Base-by-base conservation (phyloP, 2,329 filamentous ascomycete species). In the Xylaria sp. region DNA sequence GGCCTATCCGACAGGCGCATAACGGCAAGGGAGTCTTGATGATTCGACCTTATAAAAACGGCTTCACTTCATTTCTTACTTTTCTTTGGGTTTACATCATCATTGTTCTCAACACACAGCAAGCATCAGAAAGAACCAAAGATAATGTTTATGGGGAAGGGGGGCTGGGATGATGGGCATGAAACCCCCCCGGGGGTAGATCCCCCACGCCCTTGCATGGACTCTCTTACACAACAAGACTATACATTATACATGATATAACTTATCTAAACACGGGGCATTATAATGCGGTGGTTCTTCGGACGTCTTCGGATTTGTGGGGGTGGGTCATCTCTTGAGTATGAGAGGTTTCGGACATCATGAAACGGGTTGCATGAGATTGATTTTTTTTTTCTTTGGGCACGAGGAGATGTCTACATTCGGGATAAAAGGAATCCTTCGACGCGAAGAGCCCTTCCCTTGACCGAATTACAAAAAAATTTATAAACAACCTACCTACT, bases 41-140 rank as follows among this genome's bases (percentile, higher is more conserved):
- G 55, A 55, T 55, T 47, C 30, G 19, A 30, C 23, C 49, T 18
- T 60, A 57, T 13, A 37, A 63, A 61, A 63, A 59, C 50, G 57
- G 23, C 57, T 55, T 55, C 61, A 46, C 55, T 52, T 34, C 11
- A 18, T 49, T 42, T 44, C 13, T 51, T 9, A n/a, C n/a, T 47
- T 18, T 47, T 18, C n/a, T 49, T 30, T 19, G 47, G 47, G 8
- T 30, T 30, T 30, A 30, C 23, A 57, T 61, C 47, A 46, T 30
- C n/a, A 10, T n/a, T 44, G 10, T 44, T n/a, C 39, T 13, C n/a
- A 11, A 16, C 11, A 10, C 37, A 42, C 8, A 42, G 8, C 37
- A 42, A 42, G 8, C 11, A 42, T 42, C 9, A 42, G 37, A 42
- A 42, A 42, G 37, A 42, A 42, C 37, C 37, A 13, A 42, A 9